Evolutionary conservation across 129 eudicot genomes (phyloP).

Genomic region (Ambrosia trifida): DNA sequence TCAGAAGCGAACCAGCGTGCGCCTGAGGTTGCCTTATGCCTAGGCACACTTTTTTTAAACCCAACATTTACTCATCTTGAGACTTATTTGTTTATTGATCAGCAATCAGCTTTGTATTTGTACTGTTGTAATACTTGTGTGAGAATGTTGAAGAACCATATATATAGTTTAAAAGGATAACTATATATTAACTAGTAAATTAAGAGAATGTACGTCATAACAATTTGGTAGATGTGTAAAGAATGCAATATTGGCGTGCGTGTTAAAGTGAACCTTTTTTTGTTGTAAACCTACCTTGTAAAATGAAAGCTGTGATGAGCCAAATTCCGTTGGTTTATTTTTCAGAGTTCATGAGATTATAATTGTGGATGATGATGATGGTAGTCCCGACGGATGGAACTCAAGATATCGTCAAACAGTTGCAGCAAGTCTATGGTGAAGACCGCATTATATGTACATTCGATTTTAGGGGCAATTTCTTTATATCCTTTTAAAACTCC

Average conservation of each 20-base stretch:
- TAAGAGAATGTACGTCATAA: too few relatives aligned
- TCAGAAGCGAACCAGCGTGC: too few relatives aligned
- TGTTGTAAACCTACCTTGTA: too few relatives aligned
- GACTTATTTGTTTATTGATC: background rate
- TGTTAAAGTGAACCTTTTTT: too few relatives aligned
- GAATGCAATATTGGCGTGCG: too few relatives aligned
- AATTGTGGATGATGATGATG: conserved; percentile 88
- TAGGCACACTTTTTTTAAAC: too few relatives aligned
- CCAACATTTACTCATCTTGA: background rate
- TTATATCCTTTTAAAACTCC: background rate
- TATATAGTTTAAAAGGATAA: background rate
- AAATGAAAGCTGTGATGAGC: background rate
- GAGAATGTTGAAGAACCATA: conserved; percentile 1
- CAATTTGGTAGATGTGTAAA: too few relatives aligned
- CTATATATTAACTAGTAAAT: too few relatives aligned
- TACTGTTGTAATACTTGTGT: background rate
- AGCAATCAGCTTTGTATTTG: background rate
- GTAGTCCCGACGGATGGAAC: conserved; percentile 99
- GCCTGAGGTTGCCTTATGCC: too few relatives aligned
- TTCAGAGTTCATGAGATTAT: conserved; percentile 76
- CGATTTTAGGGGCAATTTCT: background rate
- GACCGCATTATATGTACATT: conserved; percentile 79
- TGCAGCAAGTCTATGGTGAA: conserved; percentile 84
- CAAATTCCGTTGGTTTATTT: conserved; percentile 34
- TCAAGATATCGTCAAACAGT: conserved; percentile 88